These are phyloP conservation scores for Ophiorrhiza pumila DNA, from an alignment of 257 asterid species.

Conservation along the genomic window DNA sequence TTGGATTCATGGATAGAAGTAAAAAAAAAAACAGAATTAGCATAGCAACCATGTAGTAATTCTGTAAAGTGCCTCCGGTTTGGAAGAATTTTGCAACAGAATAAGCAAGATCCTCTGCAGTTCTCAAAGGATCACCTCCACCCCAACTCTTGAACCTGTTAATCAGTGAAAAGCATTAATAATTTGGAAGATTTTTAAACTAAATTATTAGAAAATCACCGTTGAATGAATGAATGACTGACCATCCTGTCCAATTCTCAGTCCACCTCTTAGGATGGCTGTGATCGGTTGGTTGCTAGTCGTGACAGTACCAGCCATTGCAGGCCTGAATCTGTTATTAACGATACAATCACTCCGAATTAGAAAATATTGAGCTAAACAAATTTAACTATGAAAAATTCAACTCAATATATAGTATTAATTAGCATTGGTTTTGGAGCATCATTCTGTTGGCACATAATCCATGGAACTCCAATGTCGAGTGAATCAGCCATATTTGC, in stretches of 20 bases:
- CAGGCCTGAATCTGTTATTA: constrained; percentile 57
- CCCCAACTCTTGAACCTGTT: constrained; percentile 81
- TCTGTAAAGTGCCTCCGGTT: constrained; percentile 63
- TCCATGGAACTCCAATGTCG: constrained; percentile 75
- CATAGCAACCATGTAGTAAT: constrained; percentile 77
- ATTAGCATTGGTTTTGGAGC: constrained; percentile 65
- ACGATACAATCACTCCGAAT: too few relatives aligned
- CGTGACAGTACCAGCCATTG: constrained; percentile 75
- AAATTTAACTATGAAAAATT: too few relatives aligned
- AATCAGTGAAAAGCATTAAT: too few relatives aligned
- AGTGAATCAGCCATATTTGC: constrained; percentile 56
- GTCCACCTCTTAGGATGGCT: constrained; percentile 87
- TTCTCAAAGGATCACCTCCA: constrained; percentile 49
- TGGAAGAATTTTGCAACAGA: constrained; percentile 75
- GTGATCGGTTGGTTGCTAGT: constrained; percentile 50
- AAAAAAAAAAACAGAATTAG: not conserved
- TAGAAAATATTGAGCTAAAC: too few relatives aligned
- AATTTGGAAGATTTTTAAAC: too few relatives aligned
- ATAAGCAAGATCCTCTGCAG: constrained; percentile 70
- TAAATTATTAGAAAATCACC: not conserved
- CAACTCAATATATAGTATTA: too few relatives aligned
- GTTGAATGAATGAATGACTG: not conserved
- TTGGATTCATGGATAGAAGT: too few relatives aligned
- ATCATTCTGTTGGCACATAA: constrained; percentile 76
- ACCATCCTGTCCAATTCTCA: constrained; percentile 95